Conservation (phyloP, 352 stramenopile species). For the Globisporangium okanoganense region DNA sequence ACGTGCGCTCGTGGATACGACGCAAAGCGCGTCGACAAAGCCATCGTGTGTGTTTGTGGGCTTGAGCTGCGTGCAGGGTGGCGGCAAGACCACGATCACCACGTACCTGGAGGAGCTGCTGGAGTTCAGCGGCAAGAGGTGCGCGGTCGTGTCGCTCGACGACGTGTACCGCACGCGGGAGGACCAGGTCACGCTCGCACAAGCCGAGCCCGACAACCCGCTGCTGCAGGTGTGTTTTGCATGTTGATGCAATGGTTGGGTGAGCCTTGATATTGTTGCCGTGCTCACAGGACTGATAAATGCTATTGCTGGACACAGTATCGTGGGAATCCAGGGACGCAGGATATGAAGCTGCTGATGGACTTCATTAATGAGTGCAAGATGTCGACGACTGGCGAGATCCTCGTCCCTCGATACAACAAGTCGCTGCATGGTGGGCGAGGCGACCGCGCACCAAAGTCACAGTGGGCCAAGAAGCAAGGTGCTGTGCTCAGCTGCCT, state of each 20-base stretch:
- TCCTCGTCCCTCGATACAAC: constrained; percentile 73
- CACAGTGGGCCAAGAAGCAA: constrained; percentile 55
- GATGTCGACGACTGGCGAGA: constrained; percentile 23
- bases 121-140: constrained; percentile 43
- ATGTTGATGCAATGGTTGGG: no score
- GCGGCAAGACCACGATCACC: constrained; percentile 83
- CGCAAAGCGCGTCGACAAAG: constrained; percentile 14
- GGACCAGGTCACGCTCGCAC: constrained; percentile 62
- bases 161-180: constrained; percentile 76
- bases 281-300: neutral
- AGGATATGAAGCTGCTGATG: constrained; percentile 68
- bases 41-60: constrained; percentile 57
- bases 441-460: constrained; percentile 58
- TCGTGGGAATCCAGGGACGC: constrained; percentile 78
- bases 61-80: constrained; percentile 80
- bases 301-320: constrained; percentile 29
- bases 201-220: constrained; percentile 55
- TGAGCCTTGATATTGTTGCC: no score
- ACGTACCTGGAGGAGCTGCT: constrained; percentile 65
- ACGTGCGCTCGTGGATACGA: constrained; percentile 40
- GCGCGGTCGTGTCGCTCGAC: constrained; percentile 76
- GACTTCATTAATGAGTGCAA: constrained; percentile 60
- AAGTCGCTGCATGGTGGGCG: constrained; percentile 73
- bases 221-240: constrained; percentile 56
- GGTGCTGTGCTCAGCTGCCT: constrained; percentile 22